Conservation (phyloP, 106 monocot genomes). For the Allium sativum region DNA sequence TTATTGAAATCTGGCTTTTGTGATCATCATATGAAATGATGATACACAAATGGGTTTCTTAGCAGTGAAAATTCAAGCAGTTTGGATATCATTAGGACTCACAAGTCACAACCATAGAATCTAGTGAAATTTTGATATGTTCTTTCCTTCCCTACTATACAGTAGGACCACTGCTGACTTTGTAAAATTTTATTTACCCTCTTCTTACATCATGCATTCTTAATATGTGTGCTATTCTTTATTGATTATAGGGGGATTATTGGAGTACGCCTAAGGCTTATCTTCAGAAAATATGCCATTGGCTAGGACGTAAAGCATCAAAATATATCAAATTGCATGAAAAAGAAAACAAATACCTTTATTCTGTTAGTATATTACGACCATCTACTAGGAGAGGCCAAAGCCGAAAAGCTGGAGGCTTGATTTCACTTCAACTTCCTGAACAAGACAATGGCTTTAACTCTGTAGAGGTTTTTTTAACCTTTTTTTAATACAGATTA, state of each 20-base stretch:
- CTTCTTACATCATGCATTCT: no score
- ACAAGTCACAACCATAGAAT: no score
- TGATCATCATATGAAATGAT: no score
- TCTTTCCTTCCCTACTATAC: no score
- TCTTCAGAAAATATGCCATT: conserved; percentile 88
- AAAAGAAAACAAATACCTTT: conserved; percentile 52
- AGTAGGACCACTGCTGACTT: no score
- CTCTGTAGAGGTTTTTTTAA: conserved; percentile 58
- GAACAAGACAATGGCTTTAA: conserved; percentile 33
- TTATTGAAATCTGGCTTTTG: no score
- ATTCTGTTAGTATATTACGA: conserved; percentile 79
- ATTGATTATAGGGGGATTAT: conserved; percentile 46
- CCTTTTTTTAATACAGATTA: neutral
- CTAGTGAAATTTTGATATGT: no score
- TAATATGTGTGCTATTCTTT: conserved; percentile 4
- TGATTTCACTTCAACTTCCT: conserved; percentile 68
- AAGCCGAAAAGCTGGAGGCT: conserved; percentile 79
- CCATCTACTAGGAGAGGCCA: conserved; percentile 73
- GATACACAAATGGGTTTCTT: no score
- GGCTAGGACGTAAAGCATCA: conserved; percentile 83
- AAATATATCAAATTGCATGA: conserved; percentile 70
- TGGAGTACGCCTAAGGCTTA: conserved; percentile 69
- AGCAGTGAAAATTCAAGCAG: no score
- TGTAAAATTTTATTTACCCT: no score
- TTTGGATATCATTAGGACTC: no score